Conservation (phyloP, 176 grass and related monocot genomes). For the Juncus effusus region DNA sequence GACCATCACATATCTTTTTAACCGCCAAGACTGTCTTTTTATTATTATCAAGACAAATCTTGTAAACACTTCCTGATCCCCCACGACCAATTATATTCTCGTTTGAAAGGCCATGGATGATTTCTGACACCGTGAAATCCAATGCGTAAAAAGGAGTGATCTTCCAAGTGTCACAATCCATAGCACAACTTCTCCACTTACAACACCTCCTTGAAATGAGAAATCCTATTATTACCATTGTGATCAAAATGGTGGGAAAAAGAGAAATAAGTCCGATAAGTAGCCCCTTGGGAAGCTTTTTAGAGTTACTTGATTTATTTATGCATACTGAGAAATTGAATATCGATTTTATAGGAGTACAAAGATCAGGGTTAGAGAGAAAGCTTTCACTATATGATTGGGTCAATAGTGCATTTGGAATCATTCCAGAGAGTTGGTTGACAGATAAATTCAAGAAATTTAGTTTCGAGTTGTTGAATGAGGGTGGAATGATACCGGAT, state of each 20-base stretch:
- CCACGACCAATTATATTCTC: constrained; percentile 67
- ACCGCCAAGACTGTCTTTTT: constrained; percentile 30
- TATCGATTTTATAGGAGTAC: constrained; percentile 22
- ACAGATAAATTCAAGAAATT: constrained; percentile 50
- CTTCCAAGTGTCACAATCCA: constrained; percentile 48
- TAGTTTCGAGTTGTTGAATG: constrained; percentile 30
- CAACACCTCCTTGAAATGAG: constrained; percentile 23
- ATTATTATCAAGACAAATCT: constrained; percentile 28
- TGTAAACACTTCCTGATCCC: constrained; percentile 66
- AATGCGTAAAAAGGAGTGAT: constrained; percentile 53
- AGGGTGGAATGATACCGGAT: constrained; percentile 46
- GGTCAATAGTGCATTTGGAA: constrained; percentile 44
- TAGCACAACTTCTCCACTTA: constrained; percentile 30
- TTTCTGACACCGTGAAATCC: constrained; percentile 46
- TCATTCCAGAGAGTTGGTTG: constrained; percentile 58
- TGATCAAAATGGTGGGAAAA: constrained; percentile 26
- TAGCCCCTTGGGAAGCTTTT: constrained; percentile 42
- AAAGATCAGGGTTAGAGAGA: constrained; percentile 53
- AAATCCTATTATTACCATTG: constrained; percentile 35
- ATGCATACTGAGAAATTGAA: constrained; percentile 12
- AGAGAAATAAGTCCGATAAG: constrained; percentile 40
- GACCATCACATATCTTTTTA: constrained; percentile 37
- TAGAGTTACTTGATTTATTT: neutral
- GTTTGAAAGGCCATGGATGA: constrained; percentile 43
- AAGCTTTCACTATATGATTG: constrained; percentile 58